Conservation (phyloP, 768 basidiomycete species). For the Panus rudis region DNA sequence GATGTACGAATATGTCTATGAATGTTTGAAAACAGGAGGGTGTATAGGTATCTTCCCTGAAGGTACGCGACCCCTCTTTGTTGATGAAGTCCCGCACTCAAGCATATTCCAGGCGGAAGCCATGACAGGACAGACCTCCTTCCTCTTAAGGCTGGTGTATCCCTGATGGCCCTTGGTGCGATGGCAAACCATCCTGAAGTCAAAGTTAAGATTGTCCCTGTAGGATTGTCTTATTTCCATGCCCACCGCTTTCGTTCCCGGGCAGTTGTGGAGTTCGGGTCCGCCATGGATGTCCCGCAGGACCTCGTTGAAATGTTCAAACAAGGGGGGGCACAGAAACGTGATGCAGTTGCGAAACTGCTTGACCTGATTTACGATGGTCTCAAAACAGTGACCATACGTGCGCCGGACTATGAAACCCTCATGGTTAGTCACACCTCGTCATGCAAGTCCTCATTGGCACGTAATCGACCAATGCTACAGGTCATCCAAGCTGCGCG, state of each 20-base stretch:
- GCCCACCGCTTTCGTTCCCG: constrained; percentile 79
- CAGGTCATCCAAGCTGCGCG: constrained; percentile 95
- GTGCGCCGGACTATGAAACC: constrained; percentile 94
- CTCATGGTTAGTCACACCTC: constrained; percentile 71
- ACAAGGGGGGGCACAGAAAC: constrained; percentile 72
- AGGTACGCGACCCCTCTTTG: constrained; percentile 41
- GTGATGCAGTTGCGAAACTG: constrained; percentile 81
- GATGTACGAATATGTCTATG: constrained; percentile 92
- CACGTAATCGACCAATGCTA: constrained; percentile 4
- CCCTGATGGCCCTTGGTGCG: constrained; percentile 94
- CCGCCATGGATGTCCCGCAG: constrained; percentile 77
- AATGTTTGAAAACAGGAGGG: constrained; percentile 76
- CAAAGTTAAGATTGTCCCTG: constrained; percentile 82
- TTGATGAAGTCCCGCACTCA: background rate
- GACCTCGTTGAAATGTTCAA: constrained; percentile 86
- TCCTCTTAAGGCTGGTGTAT: constrained; percentile 93
- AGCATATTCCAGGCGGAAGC: constrained; percentile 70
- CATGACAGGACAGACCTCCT: constrained; percentile 94
- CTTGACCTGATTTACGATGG: constrained; percentile 86
- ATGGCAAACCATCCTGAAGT: constrained; percentile 84
- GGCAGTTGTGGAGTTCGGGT: constrained; percentile 93
- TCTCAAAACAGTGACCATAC: constrained; percentile 88
- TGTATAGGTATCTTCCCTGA: constrained; percentile 98
- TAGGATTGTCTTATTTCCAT: constrained; percentile 71
- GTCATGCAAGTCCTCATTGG: constrained; percentile 15